Base-by-base conservation (phyloP, 1,284 basidiomycete species). In the Macrocybe sp. region DNA sequence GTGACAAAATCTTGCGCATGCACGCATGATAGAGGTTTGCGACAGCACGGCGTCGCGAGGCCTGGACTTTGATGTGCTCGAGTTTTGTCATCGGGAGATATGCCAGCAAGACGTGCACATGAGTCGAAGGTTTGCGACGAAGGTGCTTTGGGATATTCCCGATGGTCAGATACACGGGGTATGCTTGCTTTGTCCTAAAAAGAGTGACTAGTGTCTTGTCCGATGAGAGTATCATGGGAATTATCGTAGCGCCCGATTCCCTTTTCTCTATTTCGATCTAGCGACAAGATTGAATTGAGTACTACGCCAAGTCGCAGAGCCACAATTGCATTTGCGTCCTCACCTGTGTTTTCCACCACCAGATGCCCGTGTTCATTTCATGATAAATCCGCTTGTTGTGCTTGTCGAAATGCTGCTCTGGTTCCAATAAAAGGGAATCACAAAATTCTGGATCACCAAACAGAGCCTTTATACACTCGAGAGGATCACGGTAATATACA, bases 131-230 rank as follows among this genome's bases (percentile, higher is more conserved):
- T 46, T 70, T 68, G 0, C 60, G 56, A 1, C 64, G 57, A 2
- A 72, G 65, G 7, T 64, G 62, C 43, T 74, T 73, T 0, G 71
- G 68, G 7, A 76, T 56, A 49, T 74, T 74, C 1, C 73, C 70
- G 37, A 75, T 68, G 0, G 68, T 73, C 11, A 75, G 46, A 44
- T 74, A 74, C 0, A 74, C 56, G 0, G 69, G 70, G 50, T 72
- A 74, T 1, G 67, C 69, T 7, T 57, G 52, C 49, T 72, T 73
- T 49, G 66, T 66, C 1, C 62, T 44, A 48, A 72, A 73, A 9
- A 59, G 22, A 0, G 64, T 67, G 1, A 70, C 40, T 41, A 66
- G 63, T 0, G 65, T 70, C 51, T 72, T 72, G 52, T 72, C 69
- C 0, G 69, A 63, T 0, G 66, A 68, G 5, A 73, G 55, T 30